A percentile compares a stretch with the other conserved stretches of the same genome.
Conservation (phyloP, 441 rosid species). For the Macaranga tanarius region DNA sequence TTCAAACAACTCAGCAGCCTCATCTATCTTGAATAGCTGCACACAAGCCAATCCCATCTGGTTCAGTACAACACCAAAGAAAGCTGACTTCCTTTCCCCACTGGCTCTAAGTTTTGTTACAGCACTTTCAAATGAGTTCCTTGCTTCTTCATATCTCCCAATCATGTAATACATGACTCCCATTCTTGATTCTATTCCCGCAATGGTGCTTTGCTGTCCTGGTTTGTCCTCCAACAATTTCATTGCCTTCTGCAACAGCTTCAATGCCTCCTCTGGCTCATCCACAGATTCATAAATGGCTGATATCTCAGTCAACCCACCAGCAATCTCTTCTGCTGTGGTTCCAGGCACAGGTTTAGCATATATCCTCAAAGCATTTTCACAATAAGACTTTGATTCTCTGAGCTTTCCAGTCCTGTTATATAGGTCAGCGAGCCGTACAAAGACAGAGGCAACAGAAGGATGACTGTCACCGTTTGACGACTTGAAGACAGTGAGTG, state of each 20-base stretch:
- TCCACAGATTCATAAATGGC: constrained; percentile 90
- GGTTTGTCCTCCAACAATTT: constrained; percentile 92
- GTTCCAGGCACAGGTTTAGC: constrained; percentile 95
- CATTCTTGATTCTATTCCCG: constrained; percentile 93
- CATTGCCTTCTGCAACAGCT: constrained; percentile 87
- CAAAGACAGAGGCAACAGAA: constrained; percentile 87
- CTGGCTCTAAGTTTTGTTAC: constrained; percentile 73
- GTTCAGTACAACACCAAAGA: constrained; percentile 92
- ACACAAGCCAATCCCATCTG: constrained; percentile 98
- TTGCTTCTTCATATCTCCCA: constrained; percentile 86
- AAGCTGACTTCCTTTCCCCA: constrained; percentile 91
- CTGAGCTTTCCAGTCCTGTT: constrained; percentile 92
- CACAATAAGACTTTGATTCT: constrained; percentile 92
- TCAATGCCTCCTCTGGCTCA: constrained; percentile 95
- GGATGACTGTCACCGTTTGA: constrained; percentile 96
- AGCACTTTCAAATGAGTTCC: constrained; percentile 77
- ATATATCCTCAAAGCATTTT: constrained; percentile 86
- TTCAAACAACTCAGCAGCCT: constrained; percentile 88
- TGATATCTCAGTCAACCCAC: constrained; percentile 86
- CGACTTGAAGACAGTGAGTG: constrained; percentile 90
- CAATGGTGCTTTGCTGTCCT: constrained; percentile 92
- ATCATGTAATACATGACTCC: constrained; percentile 93
- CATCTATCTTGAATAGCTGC: constrained; percentile 92
- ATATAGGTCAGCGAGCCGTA: constrained; percentile 91
- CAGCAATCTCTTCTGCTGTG: constrained; percentile 88